These are phyloP conservation scores for Hymenotorrendiella dingleyae DNA, from an alignment of 2,329 filamentous ascomycete species.

Conservation along the genomic window DNA sequence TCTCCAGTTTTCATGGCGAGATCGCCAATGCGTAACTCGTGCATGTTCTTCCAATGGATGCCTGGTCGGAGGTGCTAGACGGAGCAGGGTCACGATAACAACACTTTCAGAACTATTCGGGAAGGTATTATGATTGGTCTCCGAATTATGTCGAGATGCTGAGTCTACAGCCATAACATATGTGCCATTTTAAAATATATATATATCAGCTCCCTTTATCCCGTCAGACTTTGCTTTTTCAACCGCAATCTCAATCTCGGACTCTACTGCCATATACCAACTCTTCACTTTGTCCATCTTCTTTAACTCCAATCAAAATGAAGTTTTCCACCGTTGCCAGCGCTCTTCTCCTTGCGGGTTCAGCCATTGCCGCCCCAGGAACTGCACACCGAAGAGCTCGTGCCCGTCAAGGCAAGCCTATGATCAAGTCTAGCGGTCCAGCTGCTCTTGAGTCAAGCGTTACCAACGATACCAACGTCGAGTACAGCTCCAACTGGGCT, in stretches of 20 bases:
- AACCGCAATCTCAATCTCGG: background rate
- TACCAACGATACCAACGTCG: constrained; percentile 39
- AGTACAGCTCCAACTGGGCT: constrained; percentile 54
- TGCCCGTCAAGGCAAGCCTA: constrained; percentile 20
- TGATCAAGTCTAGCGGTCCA: constrained; percentile 25
- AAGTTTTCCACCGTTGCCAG: constrained; percentile 39
- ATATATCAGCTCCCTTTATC: background rate
- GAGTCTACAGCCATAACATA: too few species aligned
- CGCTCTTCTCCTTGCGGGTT: constrained; percentile 36
- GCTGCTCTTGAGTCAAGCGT: constrained; percentile 28
- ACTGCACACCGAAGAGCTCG: constrained; percentile 34
- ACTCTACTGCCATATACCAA: background rate
- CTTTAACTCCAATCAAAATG: constrained; percentile 35
- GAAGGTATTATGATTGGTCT: background rate
- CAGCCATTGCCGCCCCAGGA: constrained; percentile 39
- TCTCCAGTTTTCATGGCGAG: too few species aligned
- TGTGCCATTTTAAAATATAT: background rate
- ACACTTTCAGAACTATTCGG: background rate
- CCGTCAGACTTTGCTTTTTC: background rate
- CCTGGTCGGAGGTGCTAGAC: background rate
- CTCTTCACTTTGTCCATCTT: background rate
- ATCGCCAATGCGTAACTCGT: too few species aligned
- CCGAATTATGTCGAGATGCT: background rate
- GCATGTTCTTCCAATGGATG: too few species aligned
- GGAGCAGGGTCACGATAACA: background rate